phyloP scores from a whole-genome alignment of 345 rosid genomes.

The Eutrema japonicum region DNA sequence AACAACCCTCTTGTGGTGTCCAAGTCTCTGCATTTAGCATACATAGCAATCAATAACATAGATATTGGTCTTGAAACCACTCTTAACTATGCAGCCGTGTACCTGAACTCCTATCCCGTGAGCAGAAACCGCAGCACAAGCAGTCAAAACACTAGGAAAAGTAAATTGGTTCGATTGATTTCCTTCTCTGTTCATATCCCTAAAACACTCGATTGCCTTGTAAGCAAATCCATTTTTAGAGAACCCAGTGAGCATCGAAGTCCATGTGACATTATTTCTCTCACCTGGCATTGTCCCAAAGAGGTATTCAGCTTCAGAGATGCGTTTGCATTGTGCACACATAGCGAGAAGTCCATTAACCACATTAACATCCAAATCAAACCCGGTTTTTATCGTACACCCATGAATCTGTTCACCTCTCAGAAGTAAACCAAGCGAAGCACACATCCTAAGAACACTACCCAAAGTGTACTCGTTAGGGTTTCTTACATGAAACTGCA shows the following conservation, averaged over 20 bases:
- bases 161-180: slow-evolving; percentile 72
- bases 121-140: slow-evolving; percentile 62
- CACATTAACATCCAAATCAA: slow-evolving; percentile 61
- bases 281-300: slow-evolving; percentile 50
- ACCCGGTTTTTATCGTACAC: slow-evolving; percentile 54
- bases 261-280: slow-evolving; percentile 75
- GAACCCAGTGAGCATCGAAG: slow-evolving; percentile 85
- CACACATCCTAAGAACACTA: slow-evolving; percentile 68
- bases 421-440: slow-evolving; percentile 49
- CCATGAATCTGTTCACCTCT: slow-evolving; percentile 84
- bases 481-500: slow-evolving; percentile 65
- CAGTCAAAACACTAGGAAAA: slow-evolving; percentile 76
- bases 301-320: slow-evolving; percentile 71
- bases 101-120: slow-evolving; percentile 67
- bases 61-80: slow-evolving; percentile 64
- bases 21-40: slow-evolving; percentile 77
- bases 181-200: slow-evolving; percentile 62
- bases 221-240: slow-evolving; percentile 59
- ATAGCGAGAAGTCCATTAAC: slow-evolving; percentile 78
- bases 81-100: slow-evolving; percentile 67
- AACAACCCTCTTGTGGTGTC: slow-evolving; percentile 56
- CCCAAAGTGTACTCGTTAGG: slow-evolving; percentile 73
- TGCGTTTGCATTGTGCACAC: slow-evolving; percentile 72
- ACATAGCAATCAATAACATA: slow-evolving; percentile 84
- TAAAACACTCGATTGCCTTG: slow-evolving; percentile 66